Conservation (phyloP, 345 rosid genomes). For the Arabidopsis suecica region DNA sequence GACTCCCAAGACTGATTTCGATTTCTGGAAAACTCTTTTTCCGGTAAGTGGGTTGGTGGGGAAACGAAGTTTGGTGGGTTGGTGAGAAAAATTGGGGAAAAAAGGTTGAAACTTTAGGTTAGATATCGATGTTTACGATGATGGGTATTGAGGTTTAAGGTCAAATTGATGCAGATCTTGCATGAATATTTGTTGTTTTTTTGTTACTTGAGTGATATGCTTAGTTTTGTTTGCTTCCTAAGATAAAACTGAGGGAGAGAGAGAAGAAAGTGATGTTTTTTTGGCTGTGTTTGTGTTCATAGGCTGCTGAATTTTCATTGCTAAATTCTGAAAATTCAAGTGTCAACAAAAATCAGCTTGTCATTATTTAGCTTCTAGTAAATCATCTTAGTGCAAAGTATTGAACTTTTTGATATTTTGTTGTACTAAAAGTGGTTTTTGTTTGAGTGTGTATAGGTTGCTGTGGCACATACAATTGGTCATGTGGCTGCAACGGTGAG, state of each 20-base stretch:
- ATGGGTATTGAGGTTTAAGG: conserved; percentile 33
- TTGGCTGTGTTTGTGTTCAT: conserved; percentile 33
- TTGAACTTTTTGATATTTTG: not conserved
- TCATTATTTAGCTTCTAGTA: conserved; percentile 7
- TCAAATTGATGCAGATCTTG: conserved; percentile 49
- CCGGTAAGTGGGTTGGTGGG: conserved; percentile 73
- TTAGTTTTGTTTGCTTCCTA: conserved; percentile 61
- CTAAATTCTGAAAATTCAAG: conserved; percentile 8
- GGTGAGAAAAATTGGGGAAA: conserved; percentile 14
- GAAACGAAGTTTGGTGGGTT: conserved; percentile 40
- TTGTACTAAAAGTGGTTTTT: conserved; percentile 30
- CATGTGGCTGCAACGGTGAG: conserved; percentile 99
- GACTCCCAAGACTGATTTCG: conserved; percentile 87
- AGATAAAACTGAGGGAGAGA: conserved; percentile 37
- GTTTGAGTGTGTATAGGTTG: conserved; percentile 62
- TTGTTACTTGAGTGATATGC: conserved; percentile 37
- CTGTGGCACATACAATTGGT: conserved; percentile 98
- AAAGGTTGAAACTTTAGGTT: conserved; percentile 29
- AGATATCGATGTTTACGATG: conserved; percentile 36
- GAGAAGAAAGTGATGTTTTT: conserved; percentile 41
- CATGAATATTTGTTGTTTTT: conserved; percentile 44
- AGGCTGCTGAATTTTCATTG: conserved; percentile 17
- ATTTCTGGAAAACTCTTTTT: conserved; percentile 93
- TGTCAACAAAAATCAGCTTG: not conserved
- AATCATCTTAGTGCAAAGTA: not conserved